Conservation (phyloP, 192 early-diverging fungal species). For the Podila verticillata region DNA sequence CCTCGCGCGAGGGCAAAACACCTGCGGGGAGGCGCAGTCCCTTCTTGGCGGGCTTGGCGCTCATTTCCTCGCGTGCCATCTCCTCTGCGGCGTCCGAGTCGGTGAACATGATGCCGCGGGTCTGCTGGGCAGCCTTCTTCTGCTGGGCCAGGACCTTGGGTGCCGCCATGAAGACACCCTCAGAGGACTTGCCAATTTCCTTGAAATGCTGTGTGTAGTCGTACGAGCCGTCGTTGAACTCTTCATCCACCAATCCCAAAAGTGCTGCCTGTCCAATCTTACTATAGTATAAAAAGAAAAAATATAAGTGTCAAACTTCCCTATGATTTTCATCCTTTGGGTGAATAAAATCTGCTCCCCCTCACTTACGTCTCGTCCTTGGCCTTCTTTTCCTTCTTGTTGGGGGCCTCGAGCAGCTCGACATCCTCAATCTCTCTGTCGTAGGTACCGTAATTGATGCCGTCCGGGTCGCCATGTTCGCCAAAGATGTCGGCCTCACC, state of each 20-base stretch:
- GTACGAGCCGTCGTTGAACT: conserved; percentile 91
- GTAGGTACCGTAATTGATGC: conserved; percentile 49
- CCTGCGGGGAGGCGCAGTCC: conserved; percentile 72
- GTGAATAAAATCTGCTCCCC: background rate
- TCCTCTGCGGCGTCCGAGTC: conserved; percentile 43
- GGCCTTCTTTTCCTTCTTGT: conserved; percentile 32
- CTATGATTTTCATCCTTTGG: too few relatives aligned
- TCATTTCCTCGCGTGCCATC: conserved; percentile 17
- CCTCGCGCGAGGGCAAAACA: conserved; percentile 77
- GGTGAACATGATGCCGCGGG: conserved; percentile 37
- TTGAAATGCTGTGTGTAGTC: conserved; percentile 96
- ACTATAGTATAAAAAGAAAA: conserved; percentile 8
- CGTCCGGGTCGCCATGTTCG: conserved; percentile 23
- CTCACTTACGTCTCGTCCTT: conserved; percentile 30
- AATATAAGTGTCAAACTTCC: conserved; percentile 13
- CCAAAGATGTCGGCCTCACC: conserved; percentile 55
- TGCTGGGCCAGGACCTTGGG: conserved; percentile 63
- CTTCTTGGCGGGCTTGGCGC: conserved; percentile 11
- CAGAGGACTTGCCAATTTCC: conserved; percentile 77
- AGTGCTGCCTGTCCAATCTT: conserved; percentile 79
- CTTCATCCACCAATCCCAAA: conserved; percentile 76
- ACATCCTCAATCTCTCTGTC: conserved; percentile 52
- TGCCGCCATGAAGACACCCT: conserved; percentile 85
- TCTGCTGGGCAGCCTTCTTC: conserved; percentile 48
- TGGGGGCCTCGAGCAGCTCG: conserved; percentile 49